Evolutionary conservation across 139 green algal genomes (phyloP), one percentile per base, ranked within the genome.

Genomic region (Micromonas pusilla): DNA sequence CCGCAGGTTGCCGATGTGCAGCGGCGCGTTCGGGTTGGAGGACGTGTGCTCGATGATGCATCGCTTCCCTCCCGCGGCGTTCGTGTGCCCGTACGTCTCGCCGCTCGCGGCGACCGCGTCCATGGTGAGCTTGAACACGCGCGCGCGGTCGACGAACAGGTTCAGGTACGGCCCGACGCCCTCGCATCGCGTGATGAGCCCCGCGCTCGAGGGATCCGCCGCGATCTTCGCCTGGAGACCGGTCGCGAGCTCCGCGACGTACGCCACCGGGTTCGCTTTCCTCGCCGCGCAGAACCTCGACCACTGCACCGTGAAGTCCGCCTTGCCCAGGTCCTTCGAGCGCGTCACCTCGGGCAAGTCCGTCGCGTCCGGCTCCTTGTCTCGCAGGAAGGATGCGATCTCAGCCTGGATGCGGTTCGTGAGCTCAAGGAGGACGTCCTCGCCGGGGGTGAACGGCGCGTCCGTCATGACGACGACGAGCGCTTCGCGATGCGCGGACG

Each of bases 1-100:
- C 45, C 79, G 68, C 39, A 83, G 39, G 79, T 83, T 83, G 30
- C 79, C 79, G 33, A 83, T 83, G 66, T 83, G 79, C 32, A 83
- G 53, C 20, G 79, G 79, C 36, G 79, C 79, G 66, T 83, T 83
- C 6, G 79, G 79, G 73, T 83, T 83, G 34, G 30, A 70, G 38
- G 31, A 70, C 21, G 79, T 83, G 79, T 83, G 79, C 65, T 83
- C 79, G 39, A 83, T 72, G 25, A 83, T 72, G 16, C 77, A 72
- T 13, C 63, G 26, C 66, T 83, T 80, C 37, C 79, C 79, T 34
- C 67, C 45, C 60, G 38, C 70, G 16, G 39, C 52, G 21, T 75
- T 54, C n/a, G 63, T 75, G 64, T 76, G 66, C 26, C 76, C 76
- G 52, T 54, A 81, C 66, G 52, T 81, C 28, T 32, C 39, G 65